These are phyloP conservation scores for Pseudotulostoma volvatum DNA, from an alignment of 495 filamentous ascomycete genomes.

Conservation along the genomic window DNA sequence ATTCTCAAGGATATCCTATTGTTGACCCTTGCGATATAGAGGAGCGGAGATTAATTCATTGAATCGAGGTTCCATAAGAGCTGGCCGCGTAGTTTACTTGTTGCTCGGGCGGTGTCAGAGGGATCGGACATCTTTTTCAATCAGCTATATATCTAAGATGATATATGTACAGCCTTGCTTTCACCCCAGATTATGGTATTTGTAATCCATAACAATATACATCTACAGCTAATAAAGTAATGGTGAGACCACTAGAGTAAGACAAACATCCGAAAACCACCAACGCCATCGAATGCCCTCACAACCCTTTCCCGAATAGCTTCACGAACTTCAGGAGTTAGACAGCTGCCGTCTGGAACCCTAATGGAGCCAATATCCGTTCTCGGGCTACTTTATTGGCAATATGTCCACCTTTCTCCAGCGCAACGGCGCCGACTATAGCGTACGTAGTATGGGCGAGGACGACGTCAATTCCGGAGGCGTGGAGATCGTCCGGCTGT, in stretches of 20 bases:
- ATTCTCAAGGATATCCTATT: slow-evolving; percentile 40
- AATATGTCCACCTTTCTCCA: slow-evolving; percentile 67
- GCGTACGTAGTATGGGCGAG: slow-evolving; percentile 64
- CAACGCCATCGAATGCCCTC: too few relatives aligned
- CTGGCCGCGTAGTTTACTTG: slow-evolving; percentile 58
- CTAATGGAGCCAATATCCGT: slow-evolving; percentile 47
- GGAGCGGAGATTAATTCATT: slow-evolving; percentile 58
- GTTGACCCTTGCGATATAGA: slow-evolving; percentile 65
- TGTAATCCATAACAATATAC: too few relatives aligned
- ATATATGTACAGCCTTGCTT: too few relatives aligned
- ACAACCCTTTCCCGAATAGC: too few relatives aligned
- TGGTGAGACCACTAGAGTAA: too few relatives aligned
- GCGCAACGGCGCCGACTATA: slow-evolving; percentile 69
- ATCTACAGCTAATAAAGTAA: too few relatives aligned
- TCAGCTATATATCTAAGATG: too few relatives aligned
- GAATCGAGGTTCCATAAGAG: slow-evolving; percentile 65
- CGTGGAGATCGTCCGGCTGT: slow-evolving; percentile 53
- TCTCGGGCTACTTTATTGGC: slow-evolving; percentile 62
- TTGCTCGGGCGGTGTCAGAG: slow-evolving; percentile 89
- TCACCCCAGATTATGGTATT: too few relatives aligned
- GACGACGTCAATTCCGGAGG: slow-evolving; percentile 56
- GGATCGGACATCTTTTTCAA: slow-evolving; percentile 44
- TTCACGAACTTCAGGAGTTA: too few relatives aligned
- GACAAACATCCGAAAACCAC: too few relatives aligned
- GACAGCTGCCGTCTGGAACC: too few relatives aligned